phyloP scores from a whole-genome alignment of 2,329 filamentous ascomycete species.

The Cladosporium cucumerinum region DNA sequence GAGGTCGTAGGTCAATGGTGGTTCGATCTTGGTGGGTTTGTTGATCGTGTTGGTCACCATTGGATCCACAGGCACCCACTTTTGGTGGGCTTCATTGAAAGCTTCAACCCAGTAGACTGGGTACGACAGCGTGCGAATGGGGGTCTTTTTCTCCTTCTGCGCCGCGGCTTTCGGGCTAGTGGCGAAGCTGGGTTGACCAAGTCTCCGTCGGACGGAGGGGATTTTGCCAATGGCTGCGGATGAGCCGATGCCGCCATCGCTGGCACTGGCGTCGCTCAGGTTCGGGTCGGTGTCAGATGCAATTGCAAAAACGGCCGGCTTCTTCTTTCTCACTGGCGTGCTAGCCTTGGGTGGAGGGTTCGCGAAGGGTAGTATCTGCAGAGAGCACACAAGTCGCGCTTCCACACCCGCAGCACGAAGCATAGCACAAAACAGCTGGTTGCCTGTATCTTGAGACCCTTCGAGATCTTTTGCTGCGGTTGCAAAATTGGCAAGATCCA shows the following conservation, averaged over 20 bases:
- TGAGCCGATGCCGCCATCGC: constrained; percentile 24
- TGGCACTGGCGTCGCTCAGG: constrained; percentile 22
- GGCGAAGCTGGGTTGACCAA: constrained; percentile 33
- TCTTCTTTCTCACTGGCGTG: constrained; percentile 41
- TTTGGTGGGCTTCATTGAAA: constrained; percentile 79
- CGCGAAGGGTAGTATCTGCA: constrained; percentile 75
- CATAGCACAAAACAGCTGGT: constrained; percentile 85
- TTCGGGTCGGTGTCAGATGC: constrained; percentile 20
- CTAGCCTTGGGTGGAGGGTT: constrained; percentile 45
- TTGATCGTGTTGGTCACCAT: constrained; percentile 77
- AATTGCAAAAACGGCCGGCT: constrained; percentile 36
- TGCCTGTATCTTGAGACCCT: constrained; percentile 85
- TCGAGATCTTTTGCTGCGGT: constrained; percentile 64
- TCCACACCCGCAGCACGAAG: constrained; percentile 79
- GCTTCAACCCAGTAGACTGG: constrained; percentile 95
- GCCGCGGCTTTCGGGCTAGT: constrained; percentile 10
- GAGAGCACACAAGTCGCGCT: constrained; percentile 79
- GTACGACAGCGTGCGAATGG: constrained; percentile 66
- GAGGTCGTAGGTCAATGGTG: constrained; percentile 70
- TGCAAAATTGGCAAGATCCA: constrained; percentile 62
- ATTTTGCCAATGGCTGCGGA: constrained; percentile 26
- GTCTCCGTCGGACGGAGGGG: constrained; percentile 30
- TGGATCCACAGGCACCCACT: constrained; percentile 86
- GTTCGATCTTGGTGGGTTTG: constrained; percentile 74
- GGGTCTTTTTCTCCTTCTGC: constrained; percentile 36